Evolutionary conservation across 306 rosid species (phyloP), one percentile per base, ranked within the genome.

Genomic region (Hippophae rhamnoides): DNA sequence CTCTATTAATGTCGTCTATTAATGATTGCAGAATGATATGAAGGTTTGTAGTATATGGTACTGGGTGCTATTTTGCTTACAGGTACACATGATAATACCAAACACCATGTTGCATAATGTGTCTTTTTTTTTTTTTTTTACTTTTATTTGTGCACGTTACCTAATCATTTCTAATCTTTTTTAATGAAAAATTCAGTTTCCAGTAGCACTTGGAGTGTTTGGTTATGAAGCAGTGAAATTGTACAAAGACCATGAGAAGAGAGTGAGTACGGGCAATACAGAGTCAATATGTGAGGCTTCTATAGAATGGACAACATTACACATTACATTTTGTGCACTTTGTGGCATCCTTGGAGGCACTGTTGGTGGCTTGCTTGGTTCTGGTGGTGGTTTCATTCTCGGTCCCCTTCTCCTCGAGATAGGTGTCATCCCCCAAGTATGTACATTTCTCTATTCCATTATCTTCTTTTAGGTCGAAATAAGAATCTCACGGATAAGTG

Each of bases 341-440:
- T 83, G 87, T 74, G 96, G 96, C 13, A 78, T 85, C 65, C 61
- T 90, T 13, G 96, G 98, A 7, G 96, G 92, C 62, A 65, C 81
- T 40, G 92, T 90, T 13, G 96, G 98, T 7, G 98, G 98, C 27
- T 63, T 85, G n/a, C 76, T 90, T 51, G 98, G 96, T 59, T 90
- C 96, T n/a, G 96, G 95, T 9, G 98, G 96, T 41, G 95, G 98
- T 1, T 90, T 90, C 68, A 59, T 87, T 70, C 71, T 90, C 5
- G 96, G 98, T 13, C 96, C 90, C 60, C 87, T 90, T 63, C 87
- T 90, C n/a, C 69, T 87, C 1, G 96, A 90, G 60, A 90, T 87
- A 31, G 98, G 98, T 31, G 98, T 85, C 65, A 84, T 90, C 38
- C 96, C 98, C 5, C 94, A 81, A 78, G 94, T 88, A 10, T 1